A percentile compares a stretch with the other conserved stretches of the same genome.
These are phyloP conservation scores for Sodiomyces alkalinus DNA, from an alignment of 2,329 filamentous ascomycete species.

Conservation along the genomic window DNA sequence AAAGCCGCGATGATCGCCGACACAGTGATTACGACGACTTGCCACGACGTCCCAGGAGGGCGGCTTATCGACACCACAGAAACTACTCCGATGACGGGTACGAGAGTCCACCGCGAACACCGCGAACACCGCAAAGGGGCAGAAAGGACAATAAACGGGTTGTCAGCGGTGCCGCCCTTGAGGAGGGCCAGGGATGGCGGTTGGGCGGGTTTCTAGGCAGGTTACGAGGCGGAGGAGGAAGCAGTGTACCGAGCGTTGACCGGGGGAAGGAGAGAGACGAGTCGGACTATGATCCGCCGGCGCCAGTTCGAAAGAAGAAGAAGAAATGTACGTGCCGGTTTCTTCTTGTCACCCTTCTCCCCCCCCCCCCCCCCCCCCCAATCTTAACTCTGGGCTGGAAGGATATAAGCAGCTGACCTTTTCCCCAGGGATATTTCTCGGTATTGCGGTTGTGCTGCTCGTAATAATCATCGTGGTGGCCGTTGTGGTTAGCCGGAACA, in stretches of 20 bases:
- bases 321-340: conserved; percentile 38
- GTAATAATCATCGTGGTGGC: conserved; percentile 54
- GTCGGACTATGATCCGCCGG: conserved; percentile 24
- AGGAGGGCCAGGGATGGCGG: conserved; percentile 41
- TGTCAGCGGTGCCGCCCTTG: conserved; percentile 55
- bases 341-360: too few species aligned
- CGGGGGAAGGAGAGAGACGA: conserved; percentile 35
- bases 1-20: too few species aligned
- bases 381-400: too few species aligned
- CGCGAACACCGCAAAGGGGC: conserved; percentile 19
- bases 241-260: conserved; percentile 33
- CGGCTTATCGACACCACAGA: conserved; percentile 6
- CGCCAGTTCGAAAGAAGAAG: conserved; percentile 36
- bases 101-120: too few species aligned
- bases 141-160: conserved; percentile 42
- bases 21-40: conserved; percentile 6
- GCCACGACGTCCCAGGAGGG: conserved; percentile 5
- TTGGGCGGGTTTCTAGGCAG: conserved; percentile 6
- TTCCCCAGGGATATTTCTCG: conserved; percentile 37
- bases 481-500: conserved; percentile 51
- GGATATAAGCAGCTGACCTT: too few species aligned
- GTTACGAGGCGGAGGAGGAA: conserved; percentile 28
- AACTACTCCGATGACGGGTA: conserved; percentile 13
- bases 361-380: too few species aligned
- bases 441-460: conserved; percentile 36